Percentiles rank a stretch among this genome's conserved stretches.
Evolutionary conservation across 768 basidiomycete genomes (phyloP).

Genomic region (Boletus subparvulus): DNA sequence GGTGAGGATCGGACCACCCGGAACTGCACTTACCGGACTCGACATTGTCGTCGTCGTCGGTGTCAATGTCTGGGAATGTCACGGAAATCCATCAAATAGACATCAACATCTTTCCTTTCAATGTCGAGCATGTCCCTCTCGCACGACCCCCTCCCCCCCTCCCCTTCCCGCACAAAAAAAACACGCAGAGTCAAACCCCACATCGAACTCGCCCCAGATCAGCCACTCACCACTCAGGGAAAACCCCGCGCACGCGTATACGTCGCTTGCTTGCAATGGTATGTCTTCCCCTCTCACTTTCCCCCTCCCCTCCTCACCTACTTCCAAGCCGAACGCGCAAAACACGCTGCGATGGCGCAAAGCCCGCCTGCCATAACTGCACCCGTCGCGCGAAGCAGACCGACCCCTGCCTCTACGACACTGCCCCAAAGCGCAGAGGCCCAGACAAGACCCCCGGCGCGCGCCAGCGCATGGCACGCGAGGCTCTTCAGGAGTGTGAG

Average conservation of each 20-base stretch:
- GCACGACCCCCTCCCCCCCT: background rate
- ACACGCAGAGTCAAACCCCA: constrained; percentile 53
- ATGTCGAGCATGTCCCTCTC: constrained; percentile 25
- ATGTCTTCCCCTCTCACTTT: constrained; percentile 11
- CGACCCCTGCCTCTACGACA: constrained; percentile 64
- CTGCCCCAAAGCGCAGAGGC: constrained; percentile 72
- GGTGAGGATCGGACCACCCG: background rate
- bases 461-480: constrained; percentile 59
- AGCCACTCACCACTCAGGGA: constrained; percentile 81
- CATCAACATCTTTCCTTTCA: constrained; percentile 14
- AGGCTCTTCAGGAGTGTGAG: constrained; percentile 37
- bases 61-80: background rate
- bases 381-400: constrained; percentile 45
- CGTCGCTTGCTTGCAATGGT: constrained; percentile 81
- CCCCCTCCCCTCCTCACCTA: constrained; percentile 5
- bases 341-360: constrained; percentile 81
- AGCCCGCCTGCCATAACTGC: constrained; percentile 76
- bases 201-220: constrained; percentile 70
- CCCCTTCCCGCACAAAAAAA: constrained; percentile 31
- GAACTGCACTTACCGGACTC: no score
- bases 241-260: constrained; percentile 72
- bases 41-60: background rate
- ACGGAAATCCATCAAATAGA: constrained; percentile 14
- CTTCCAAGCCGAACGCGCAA: constrained; percentile 65
- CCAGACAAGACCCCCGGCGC: constrained; percentile 81